Conservation (phyloP, 176 grass and related monocot genomes). For the Miscanthus lutarioriparius region DNA sequence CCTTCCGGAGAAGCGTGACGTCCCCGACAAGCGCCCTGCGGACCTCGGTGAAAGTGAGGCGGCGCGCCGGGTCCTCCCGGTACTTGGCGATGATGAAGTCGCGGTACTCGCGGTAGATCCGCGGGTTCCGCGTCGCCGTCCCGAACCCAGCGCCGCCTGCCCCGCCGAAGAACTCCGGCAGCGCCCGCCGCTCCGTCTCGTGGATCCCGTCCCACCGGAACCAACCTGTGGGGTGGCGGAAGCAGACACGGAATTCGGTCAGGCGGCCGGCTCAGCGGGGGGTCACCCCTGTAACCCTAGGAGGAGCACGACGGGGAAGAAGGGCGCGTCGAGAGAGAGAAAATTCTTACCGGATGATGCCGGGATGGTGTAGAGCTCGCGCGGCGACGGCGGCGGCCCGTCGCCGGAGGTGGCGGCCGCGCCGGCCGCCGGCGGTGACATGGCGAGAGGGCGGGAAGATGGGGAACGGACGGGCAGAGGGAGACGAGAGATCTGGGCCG, state of each 20-base stretch:
- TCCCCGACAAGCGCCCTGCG: conserved; percentile 78
- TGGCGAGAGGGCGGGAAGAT: conserved; percentile 40
- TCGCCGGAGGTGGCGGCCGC: conserved; percentile 39
- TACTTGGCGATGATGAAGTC: conserved; percentile 92
- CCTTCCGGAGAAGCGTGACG: conserved; percentile 65
- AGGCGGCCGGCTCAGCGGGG: neutral
- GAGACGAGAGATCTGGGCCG: conserved; percentile 36
- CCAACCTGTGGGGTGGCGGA: conserved; percentile 55
- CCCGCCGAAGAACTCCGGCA: conserved; percentile 96
- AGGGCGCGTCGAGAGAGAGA: neutral
- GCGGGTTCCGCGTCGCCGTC: conserved; percentile 75
- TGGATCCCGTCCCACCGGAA: conserved; percentile 97
- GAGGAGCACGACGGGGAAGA: neutral
- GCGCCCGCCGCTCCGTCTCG: conserved; percentile 60
- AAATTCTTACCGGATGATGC: conserved; percentile 44
- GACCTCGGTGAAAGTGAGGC: conserved; percentile 83
- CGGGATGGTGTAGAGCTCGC: conserved; percentile 76
- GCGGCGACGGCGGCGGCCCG: conserved; percentile 7
- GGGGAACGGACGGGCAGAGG: neutral
- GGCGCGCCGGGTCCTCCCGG: conserved; percentile 68
- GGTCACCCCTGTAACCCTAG: conserved; percentile 39
- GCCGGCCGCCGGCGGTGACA: conserved; percentile 49
- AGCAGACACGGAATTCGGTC: conserved; percentile 3
- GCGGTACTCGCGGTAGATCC: conserved; percentile 96
- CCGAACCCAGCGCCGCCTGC: conserved; percentile 55